These are phyloP conservation scores for Ceratocystis cubensis DNA, from an alignment of 2,329 filamentous ascomycete genomes.

Conservation along the genomic window DNA sequence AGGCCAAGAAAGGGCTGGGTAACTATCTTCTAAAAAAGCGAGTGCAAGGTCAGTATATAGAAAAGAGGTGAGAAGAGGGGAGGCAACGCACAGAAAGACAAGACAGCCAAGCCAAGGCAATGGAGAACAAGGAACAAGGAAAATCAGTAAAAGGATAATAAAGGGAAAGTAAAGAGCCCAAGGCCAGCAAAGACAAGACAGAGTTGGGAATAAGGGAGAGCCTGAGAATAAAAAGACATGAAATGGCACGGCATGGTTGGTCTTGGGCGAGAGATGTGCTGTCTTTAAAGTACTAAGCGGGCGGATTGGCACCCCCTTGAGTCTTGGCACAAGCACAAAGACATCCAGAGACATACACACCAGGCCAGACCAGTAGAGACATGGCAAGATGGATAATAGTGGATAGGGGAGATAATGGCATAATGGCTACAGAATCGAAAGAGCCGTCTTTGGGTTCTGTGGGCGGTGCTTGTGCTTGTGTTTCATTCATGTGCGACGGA, in stretches of 20 bases:
- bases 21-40: background rate
- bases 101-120: background rate
- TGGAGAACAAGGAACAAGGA: background rate
- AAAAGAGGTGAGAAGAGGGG: background rate
- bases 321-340: constrained; percentile 10
- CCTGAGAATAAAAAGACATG: background rate
- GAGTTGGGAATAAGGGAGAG: background rate
- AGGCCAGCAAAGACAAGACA: constrained; percentile 10
- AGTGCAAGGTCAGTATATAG: background rate
- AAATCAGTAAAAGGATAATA: background rate
- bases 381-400: background rate
- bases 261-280: constrained; percentile 3
- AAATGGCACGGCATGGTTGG: too few relatives aligned
- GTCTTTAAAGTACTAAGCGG: constrained; percentile 7
- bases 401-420: background rate
- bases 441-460: background rate
- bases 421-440: constrained; percentile 7
- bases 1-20: background rate
- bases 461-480: background rate
- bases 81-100: background rate
- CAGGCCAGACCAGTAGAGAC: background rate
- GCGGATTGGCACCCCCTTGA: constrained; percentile 5
- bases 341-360: background rate
- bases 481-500: constrained; percentile 6
- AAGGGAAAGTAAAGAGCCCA: background rate